Evolutionary conservation across 257 asterid species (phyloP), one percentile per base, ranked within the genome.

Genomic region (Anisodus acutangulus): DNA sequence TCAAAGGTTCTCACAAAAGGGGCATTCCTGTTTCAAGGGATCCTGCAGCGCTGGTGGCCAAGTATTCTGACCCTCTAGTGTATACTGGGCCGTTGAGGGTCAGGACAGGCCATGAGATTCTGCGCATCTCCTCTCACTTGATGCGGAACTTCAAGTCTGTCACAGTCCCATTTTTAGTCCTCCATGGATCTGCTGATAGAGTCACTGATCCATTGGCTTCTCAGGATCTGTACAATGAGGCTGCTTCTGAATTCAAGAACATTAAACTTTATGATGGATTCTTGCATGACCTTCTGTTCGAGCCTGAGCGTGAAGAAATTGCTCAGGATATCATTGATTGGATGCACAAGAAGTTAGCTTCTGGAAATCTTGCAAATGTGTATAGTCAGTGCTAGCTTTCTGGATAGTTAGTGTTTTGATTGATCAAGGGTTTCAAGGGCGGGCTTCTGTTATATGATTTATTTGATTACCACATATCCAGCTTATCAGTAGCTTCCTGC

Each of bases 201-300:
- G 98, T 97, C 78, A 97, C 99, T 6, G 99, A 97, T 85, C 99
- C 99, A 9, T 58, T 93, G 85, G 99, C 99, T 76, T 97, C 99
- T 43, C 95, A 92, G 88, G 99, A 93, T 85, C 85, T 97, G 89
- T 97, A 91, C 95, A 90, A 93, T 17, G 93, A 89, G 88, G 98
- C 99, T 16, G 92, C 98, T 0, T 95, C 98, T 58, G 89, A 85
- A 83, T 90, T 90, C 67, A 97, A 97, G 88, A 89, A 97, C 90
- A 97, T 97, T n/a, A 97, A 90, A 68, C 98, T 97, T 22, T 97
- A 97, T 31, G 98, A 97, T 41, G 99, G 98, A 2, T 95, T 89
- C 85, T 85, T 97, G 89, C 99, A 97, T 64, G 98, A 97, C 88
- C 99, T 97, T 78, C 93, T 97, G 63, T 97, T 95, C 22, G 98